phyloP scores from a whole-genome alignment of 1,284 basidiomycete species.

The Leccinum solheimii region DNA sequence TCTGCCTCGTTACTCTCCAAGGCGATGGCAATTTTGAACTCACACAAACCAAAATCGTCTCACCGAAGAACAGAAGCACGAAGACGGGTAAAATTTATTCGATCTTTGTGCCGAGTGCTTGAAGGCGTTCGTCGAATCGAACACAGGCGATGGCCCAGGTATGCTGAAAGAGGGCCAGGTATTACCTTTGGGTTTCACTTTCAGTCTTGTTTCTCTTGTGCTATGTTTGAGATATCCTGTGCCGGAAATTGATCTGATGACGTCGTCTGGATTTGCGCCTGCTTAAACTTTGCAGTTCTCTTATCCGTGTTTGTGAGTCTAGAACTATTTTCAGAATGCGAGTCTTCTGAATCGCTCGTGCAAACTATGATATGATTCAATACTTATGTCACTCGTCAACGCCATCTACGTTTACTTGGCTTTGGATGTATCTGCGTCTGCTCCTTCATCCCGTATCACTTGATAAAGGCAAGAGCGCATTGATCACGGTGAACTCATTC shows the following conservation, averaged over 20 bases:
- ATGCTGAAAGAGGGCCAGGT: conserved; percentile 68
- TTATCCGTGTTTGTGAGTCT: conserved; percentile 83
- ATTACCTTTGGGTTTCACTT: conserved; percentile 91
- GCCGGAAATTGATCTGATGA: conserved; percentile 1
- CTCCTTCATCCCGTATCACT: not conserved
- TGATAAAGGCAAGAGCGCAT: conserved; percentile 79
- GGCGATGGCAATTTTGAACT: conserved; percentile 97
- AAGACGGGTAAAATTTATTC: conserved; percentile 92
- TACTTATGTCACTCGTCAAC: not conserved
- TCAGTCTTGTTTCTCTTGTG: conserved; percentile 41
- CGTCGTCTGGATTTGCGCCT: not conserved
- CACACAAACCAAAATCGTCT: conserved; percentile 95
- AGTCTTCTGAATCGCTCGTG: not conserved
- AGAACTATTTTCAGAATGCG: not conserved
- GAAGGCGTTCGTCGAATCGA: conserved; percentile 84
- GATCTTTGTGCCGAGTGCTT: conserved; percentile 98
- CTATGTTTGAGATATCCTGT: not conserved
- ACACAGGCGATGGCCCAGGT: conserved; percentile 58
- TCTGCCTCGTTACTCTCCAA: conserved; percentile 92
- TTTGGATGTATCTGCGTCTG: not conserved
- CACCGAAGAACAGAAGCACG: conserved; percentile 97
- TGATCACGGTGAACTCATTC: conserved; percentile 92
- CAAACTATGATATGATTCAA: not conserved
- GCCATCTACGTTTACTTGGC: not conserved
- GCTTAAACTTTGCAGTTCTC: conserved; percentile 64